Evolutionary conservation across 106 monocot species (phyloP).

Genomic region (Dendrobium officinale): DNA sequence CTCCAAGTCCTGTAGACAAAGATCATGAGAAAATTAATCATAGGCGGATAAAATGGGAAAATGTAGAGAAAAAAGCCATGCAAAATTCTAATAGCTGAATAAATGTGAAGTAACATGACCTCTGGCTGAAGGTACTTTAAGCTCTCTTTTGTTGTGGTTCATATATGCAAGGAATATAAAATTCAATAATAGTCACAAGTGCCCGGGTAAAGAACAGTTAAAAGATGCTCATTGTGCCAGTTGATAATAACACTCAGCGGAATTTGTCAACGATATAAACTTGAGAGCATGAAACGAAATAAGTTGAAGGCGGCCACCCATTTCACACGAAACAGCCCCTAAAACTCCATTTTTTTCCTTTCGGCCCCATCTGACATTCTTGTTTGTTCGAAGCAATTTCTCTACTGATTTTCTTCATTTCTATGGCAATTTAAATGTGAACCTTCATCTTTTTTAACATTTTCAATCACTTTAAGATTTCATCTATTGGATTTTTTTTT

Average conservation of each 20-base stretch:
- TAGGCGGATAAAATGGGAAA: neutral
- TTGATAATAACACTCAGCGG: neutral
- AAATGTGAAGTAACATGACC: neutral
- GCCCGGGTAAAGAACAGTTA: neutral
- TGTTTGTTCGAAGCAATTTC: too few relatives aligned
- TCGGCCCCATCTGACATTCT: too few relatives aligned
- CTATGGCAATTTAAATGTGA: too few relatives aligned
- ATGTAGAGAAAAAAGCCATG: neutral
- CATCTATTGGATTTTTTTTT: too few relatives aligned
- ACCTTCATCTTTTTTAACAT: too few relatives aligned
- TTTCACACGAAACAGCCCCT: too few relatives aligned
- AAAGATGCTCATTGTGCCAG: neutral
- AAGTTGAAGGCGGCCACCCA: too few relatives aligned
- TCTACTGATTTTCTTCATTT: too few relatives aligned
- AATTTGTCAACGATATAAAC: too few relatives aligned
- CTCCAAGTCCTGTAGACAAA: conserved; percentile 61
- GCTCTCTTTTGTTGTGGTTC: neutral
- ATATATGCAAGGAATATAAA: neutral
- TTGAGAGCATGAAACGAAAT: too few relatives aligned
- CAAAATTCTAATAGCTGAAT: neutral
- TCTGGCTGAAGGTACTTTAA: neutral
- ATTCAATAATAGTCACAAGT: neutral
- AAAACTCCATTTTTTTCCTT: too few relatives aligned
- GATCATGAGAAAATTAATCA: neutral
- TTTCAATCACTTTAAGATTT: too few relatives aligned